Conservation (phyloP, 768 basidiomycete species). For the Suillus lakei region DNA sequence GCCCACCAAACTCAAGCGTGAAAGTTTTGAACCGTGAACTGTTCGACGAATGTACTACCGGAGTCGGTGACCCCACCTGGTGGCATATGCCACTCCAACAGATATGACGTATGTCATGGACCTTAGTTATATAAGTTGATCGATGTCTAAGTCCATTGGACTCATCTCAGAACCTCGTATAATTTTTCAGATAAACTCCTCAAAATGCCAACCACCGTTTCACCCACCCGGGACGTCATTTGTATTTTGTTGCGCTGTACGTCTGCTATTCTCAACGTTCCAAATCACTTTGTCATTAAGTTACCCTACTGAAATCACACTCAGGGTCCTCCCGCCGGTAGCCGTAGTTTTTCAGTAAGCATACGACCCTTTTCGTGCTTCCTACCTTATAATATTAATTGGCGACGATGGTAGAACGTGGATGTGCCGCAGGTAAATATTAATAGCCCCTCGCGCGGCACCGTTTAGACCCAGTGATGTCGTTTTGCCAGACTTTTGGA, state of each 20-base stretch:
- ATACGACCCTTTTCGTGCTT: background rate
- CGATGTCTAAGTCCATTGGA: background rate
- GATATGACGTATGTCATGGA: background rate
- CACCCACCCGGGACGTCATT: conserved; percentile 38
- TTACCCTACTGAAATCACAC: background rate
- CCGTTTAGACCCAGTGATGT: background rate
- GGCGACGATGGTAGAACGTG: conserved; percentile 23
- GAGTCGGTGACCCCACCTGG: background rate
- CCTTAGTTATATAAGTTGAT: background rate
- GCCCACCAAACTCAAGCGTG: background rate
- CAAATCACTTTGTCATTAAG: background rate
- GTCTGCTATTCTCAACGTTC: background rate
- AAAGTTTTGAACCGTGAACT: no score
- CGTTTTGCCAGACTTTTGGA: conserved; percentile 35
- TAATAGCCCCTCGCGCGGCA: background rate
- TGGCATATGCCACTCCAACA: background rate
- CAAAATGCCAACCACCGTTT: conserved; percentile 29
- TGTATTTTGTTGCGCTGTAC: conserved; percentile 43
- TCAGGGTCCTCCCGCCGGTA: conserved; percentile 31
- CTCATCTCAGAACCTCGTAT: background rate
- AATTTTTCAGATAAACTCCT: background rate
- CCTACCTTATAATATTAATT: background rate
- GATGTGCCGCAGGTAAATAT: conserved; percentile 27
- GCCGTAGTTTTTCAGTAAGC: conserved; percentile 36
- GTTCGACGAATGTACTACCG: background rate